Base-by-base conservation (phyloP, 768 basidiomycete genomes). In the Podaxis mareebaensis region DNA sequence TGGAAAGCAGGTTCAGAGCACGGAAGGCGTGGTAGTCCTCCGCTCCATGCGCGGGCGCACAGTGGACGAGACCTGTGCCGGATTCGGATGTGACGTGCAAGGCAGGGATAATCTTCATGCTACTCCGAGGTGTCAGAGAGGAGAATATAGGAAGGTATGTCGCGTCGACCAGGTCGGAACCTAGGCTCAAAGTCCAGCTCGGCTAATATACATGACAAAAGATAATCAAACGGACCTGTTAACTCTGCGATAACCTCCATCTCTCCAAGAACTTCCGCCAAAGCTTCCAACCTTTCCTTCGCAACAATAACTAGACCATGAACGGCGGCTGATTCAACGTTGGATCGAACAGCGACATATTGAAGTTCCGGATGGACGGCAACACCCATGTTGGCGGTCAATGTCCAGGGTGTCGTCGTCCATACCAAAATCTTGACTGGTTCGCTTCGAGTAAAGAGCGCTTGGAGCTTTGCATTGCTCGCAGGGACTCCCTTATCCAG, bases 351-450 rank as follows among this genome's bases (percentile, higher is more conserved):
- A 17, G 91, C 65, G 20, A 78, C 73, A 73, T 97, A 99, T 10
- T 76, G 73, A 68, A 96, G 78, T 1, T 91, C 88, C 1, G 83
- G 78, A 67, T 95, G 83, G 3, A 96, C 88, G 4, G 95, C 92
- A 53, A 99, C 92, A n/a, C 89, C 95, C 91, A 95, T 94, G 70
- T 99, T 99, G 1, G 94, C 93, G 4, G 92, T 94, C 53, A 99
- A 77, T 3, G 94, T 99, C 96, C 96, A 99, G 1, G 96, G 93
- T 0, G 96, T 99, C 3, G 96, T 99, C 2, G 96, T 99, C 96
- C 96, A 99, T 3, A 96, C 91, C 17, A 95, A 78, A 10, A 97
- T 68, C 30, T 82, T 80, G 11, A 89, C 74, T 2, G 74, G 72
- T 12, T 70, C 66, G 3, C 54, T 69, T 17, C 67, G 71, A 2